phyloP scores from a whole-genome alignment of 1,284 basidiomycete genomes.

The Serendipita sp. region DNA sequence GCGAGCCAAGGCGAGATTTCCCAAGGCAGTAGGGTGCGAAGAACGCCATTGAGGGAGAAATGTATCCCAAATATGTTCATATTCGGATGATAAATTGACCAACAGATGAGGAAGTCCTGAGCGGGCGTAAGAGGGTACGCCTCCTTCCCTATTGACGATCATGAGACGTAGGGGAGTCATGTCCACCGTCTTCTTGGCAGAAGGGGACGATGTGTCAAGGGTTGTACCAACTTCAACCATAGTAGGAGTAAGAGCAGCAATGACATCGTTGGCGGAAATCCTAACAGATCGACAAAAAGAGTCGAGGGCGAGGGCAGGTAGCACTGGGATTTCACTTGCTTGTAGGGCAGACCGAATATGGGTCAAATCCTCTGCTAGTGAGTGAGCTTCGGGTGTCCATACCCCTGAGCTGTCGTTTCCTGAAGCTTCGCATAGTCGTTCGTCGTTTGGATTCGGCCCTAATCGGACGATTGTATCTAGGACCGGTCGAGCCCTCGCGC shows the following conservation, averaged over 20 bases:
- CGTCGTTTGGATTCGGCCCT: slow-evolving; percentile 54
- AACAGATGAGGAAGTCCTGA: slow-evolving; percentile 88
- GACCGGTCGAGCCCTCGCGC: slow-evolving; percentile 77
- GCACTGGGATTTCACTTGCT: slow-evolving; percentile 89
- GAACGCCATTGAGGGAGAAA: slow-evolving; percentile 68
- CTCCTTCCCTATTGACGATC: slow-evolving; percentile 95
- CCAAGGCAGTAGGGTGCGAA: slow-evolving; percentile 74
- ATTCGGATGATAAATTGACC: slow-evolving; percentile 88
- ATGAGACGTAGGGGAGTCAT: slow-evolving; percentile 87
- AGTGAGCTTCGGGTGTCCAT: slow-evolving; percentile 54
- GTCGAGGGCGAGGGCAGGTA: slow-evolving; percentile 88
- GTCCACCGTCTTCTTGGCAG: slow-evolving; percentile 39
- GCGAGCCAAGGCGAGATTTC: slow-evolving; percentile 76
- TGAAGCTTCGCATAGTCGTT: slow-evolving; percentile 14
- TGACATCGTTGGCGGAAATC: slow-evolving; percentile 80
- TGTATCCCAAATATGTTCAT: slow-evolving; percentile 71
- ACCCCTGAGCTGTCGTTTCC: slow-evolving; percentile 14
- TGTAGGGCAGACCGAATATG: slow-evolving; percentile 78
- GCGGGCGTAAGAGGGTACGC: slow-evolving; percentile 94
- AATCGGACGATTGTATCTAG: slow-evolving; percentile 75
- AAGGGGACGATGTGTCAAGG: slow-evolving; percentile 12
- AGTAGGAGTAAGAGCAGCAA: slow-evolving; percentile 76
- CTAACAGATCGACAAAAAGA: slow-evolving; percentile 78
- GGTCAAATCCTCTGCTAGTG: slow-evolving; percentile 59
- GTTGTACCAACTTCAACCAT: slow-evolving; percentile 40